Evolutionary conservation across 2,329 filamentous ascomycete genomes (phyloP).

Genomic region (Albophoma yamanashiensis): DNA sequence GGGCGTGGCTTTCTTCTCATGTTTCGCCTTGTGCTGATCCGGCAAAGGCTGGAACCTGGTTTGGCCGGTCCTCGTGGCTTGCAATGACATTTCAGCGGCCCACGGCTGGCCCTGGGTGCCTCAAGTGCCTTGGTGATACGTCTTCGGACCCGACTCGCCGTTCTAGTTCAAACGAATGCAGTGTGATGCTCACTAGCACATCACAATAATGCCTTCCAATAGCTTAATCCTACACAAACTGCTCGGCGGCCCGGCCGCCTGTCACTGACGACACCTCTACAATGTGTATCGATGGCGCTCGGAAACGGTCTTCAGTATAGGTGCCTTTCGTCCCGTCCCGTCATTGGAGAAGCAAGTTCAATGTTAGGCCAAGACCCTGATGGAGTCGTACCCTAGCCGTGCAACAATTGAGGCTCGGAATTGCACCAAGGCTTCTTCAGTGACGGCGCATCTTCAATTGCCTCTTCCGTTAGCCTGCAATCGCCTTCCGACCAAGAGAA

Average conservation of each 20-base stretch:
- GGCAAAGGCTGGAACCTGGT: not conserved
- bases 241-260: too few species aligned
- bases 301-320: not conserved
- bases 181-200: not conserved
- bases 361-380: not conserved
- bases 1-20: not conserved
- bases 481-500: not conserved
- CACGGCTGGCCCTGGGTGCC: not conserved
- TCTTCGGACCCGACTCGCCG: not conserved
- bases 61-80: not conserved
- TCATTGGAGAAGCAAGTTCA: not conserved
- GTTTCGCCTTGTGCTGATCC: not conserved
- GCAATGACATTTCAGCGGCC: not conserved
- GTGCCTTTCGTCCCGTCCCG: not conserved
- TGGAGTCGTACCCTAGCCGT: slow-evolving; percentile 13
- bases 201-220: not conserved
- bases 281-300: not conserved
- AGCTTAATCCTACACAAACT: not conserved
- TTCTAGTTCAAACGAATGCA: not conserved
- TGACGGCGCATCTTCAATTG: slow-evolving; percentile 7
- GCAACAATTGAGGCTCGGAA: slow-evolving; percentile 6
- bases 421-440: not conserved
- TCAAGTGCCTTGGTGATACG: not conserved
- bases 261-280: not conserved
- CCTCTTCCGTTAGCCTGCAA: slow-evolving; percentile 1